Evolutionary conservation across 106 monocot species (phyloP).

Genomic region (Ottelia alismoides): DNA sequence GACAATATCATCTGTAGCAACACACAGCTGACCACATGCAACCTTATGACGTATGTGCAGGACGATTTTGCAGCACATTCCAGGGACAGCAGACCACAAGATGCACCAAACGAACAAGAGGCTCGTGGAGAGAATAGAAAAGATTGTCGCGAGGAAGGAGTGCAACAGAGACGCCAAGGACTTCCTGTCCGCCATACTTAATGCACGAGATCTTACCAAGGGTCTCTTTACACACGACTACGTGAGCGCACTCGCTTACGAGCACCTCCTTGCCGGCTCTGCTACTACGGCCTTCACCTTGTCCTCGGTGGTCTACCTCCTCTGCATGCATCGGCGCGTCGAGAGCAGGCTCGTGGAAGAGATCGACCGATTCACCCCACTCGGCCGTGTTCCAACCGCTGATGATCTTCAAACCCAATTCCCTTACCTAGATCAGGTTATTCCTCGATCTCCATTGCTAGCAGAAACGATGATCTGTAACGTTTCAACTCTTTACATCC

Average conservation of each 20-base stretch:
- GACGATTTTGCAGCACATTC: constrained; percentile 29
- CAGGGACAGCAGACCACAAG: constrained; percentile 37
- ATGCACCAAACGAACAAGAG: constrained; percentile 25
- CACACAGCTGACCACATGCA: too few relatives aligned
- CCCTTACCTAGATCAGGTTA: constrained; percentile 85
- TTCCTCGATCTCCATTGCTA: too few relatives aligned
- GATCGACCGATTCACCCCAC: constrained; percentile 48
- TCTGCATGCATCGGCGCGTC: constrained; percentile 59
- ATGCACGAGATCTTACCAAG: neutral
- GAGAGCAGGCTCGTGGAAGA: constrained; percentile 60
- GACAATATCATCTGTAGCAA: too few relatives aligned
- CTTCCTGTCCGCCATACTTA: constrained; percentile 39
- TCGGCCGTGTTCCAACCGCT: constrained; percentile 22
- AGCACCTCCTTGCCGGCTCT: constrained; percentile 83
- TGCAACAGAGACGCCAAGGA: constrained; percentile 14
- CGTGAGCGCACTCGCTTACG: constrained; percentile 59
- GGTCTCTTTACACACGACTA: constrained; percentile 34
- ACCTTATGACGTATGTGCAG: too few relatives aligned
- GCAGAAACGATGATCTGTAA: too few relatives aligned
- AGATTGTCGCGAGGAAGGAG: neutral
- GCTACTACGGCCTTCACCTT: constrained; percentile 71
- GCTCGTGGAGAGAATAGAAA: neutral
- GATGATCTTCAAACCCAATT: constrained; percentile 54
- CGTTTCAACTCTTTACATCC: too few relatives aligned
- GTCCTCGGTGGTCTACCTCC: constrained; percentile 38